A percentile compares a stretch with the other conserved stretches of the same genome.
Evolutionary conservation across 768 basidiomycete species (phyloP).

Genomic region (Leccinum barrowsii): DNA sequence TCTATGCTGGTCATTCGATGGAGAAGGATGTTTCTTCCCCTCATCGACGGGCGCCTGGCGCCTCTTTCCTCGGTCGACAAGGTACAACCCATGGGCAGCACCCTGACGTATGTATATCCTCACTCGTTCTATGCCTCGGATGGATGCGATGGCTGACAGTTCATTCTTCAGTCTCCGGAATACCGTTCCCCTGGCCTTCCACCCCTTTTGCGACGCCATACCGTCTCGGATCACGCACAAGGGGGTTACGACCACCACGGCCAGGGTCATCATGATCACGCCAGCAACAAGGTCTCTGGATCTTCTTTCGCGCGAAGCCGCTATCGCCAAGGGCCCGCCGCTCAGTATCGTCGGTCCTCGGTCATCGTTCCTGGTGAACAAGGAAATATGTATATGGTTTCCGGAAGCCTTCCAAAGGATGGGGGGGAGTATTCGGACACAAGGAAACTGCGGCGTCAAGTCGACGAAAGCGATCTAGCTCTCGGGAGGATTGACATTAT

Average conservation of each 20-base stretch:
- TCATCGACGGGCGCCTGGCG: neutral
- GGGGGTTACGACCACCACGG: neutral
- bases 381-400: slow-evolving; percentile 27
- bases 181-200: slow-evolving; percentile 7
- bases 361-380: slow-evolving; percentile 23
- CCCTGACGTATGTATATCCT: slow-evolving; percentile 1
- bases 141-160: neutral
- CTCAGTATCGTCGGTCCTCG: slow-evolving; percentile 18
- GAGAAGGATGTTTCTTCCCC: slow-evolving; percentile 2
- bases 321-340: slow-evolving; percentile 8
- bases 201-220: slow-evolving; percentile 16
- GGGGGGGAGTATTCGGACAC: neutral
- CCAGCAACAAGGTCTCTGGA: slow-evolving; percentile 8
- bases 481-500: slow-evolving; percentile 48
- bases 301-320: slow-evolving; percentile 22
- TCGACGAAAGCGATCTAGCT: slow-evolving; percentile 22
- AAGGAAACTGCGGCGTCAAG: slow-evolving; percentile 6
- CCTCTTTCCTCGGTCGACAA: neutral
- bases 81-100: neutral
- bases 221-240: neutral
- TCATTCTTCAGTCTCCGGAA: neutral
- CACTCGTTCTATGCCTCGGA: neutral
- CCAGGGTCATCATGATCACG: neutral
- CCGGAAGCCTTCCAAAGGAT: slow-evolving; percentile 1
- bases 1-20: slow-evolving; percentile 23